phyloP scores from a whole-genome alignment of 345 rosid genomes.

The Barbarea vulgaris region DNA sequence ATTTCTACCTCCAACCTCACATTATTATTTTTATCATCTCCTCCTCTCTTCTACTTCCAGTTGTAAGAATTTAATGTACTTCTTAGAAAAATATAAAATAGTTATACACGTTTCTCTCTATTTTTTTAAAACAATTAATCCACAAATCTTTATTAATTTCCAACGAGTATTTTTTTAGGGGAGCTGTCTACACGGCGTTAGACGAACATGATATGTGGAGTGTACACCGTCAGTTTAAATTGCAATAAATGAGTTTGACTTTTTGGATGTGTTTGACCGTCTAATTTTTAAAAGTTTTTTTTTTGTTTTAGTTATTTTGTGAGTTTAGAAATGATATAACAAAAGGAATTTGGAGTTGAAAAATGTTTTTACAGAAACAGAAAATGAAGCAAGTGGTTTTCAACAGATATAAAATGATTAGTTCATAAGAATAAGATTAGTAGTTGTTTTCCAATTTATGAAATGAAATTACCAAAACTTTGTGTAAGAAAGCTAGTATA shows the following conservation, averaged over 20 bases:
- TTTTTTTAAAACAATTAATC: not conserved
- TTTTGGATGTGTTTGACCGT: not conserved
- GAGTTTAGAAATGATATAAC: not conserved
- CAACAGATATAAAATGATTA: not conserved
- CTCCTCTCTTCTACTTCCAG: not conserved
- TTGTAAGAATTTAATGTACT: constrained; percentile 1
- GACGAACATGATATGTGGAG: not conserved
- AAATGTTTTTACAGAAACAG: not conserved
- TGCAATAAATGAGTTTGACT: not conserved
- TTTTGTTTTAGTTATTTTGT: not conserved
- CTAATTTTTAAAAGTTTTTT: not conserved
- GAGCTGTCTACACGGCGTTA: not conserved
- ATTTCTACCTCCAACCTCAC: constrained; percentile 30
- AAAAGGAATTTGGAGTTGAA: not conserved
- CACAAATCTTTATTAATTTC: not conserved
- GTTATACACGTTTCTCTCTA: not conserved
- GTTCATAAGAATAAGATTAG: not conserved
- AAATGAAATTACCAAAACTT: not conserved
- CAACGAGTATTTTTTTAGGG: not conserved
- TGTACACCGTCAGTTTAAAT: not conserved
- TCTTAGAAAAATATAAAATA: not conserved
- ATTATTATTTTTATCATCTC: constrained; percentile 22
- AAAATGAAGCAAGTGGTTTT: not conserved
- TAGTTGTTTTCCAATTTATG: not conserved
- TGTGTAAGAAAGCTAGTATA: not conserved